A percentile compares a stretch with the other conserved stretches of the same genome.
phyloP scores from a whole-genome alignment of 164 flowering plant genomes.

The Nymphaea colorata region DNA sequence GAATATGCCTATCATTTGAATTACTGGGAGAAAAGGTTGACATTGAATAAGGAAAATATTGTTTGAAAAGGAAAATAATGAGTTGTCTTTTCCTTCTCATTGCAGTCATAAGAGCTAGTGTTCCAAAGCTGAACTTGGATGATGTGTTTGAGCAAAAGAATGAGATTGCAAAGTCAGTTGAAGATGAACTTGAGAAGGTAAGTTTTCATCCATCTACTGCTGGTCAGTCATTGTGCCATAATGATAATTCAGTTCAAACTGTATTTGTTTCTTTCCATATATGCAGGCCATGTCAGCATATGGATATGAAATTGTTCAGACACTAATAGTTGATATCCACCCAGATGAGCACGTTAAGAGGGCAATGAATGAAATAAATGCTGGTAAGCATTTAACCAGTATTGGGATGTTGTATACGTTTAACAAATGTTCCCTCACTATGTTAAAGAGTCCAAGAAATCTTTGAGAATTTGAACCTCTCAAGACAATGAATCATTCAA shows the following conservation, averaged over 20 bases:
- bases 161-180: constrained; percentile 67
- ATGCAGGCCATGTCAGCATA: constrained; percentile 74
- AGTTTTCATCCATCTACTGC: not conserved
- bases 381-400: constrained; percentile 25
- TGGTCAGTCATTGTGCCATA: no score
- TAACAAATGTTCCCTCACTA: no score
- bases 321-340: constrained; percentile 73
- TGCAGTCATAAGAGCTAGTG: constrained; percentile 68
- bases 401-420: no score
- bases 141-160: constrained; percentile 72
- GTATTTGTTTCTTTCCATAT: not conserved
- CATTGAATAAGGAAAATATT: no score
- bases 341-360: constrained; percentile 75
- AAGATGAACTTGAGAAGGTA: constrained; percentile 71
- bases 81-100: not conserved
- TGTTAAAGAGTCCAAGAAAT: no score
- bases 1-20: no score
- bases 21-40: no score
- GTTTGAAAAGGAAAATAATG: no score
- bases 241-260: no score
- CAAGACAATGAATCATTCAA: no score
- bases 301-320: constrained; percentile 74
- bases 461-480: no score
- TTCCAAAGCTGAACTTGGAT: constrained; percentile 67
- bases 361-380: constrained; percentile 89